Conservation (phyloP, 495 filamentous ascomycete genomes). For the Penicillium cosmopolitanum region DNA sequence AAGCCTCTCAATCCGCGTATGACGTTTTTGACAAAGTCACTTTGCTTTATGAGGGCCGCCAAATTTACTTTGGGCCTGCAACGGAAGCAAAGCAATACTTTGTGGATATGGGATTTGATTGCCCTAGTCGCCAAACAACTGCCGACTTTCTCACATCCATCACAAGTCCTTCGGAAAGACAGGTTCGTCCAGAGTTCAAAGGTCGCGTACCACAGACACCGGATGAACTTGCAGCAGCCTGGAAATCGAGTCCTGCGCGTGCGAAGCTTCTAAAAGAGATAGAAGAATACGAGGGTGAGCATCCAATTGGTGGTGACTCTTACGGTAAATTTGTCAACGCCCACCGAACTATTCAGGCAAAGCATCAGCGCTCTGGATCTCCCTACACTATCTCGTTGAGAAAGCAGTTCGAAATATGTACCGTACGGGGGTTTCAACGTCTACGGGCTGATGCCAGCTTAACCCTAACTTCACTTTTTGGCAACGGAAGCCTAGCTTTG, state of each 20-base stretch:
- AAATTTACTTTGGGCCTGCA: constrained; percentile 6
- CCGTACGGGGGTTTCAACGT: constrained; percentile 44
- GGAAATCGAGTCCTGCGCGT: constrained; percentile 50
- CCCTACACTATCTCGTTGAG: constrained; percentile 45
- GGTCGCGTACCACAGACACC: constrained; percentile 64
- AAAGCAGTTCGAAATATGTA: constrained; percentile 45
- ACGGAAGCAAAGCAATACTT: constrained; percentile 57
- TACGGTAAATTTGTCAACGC: constrained; percentile 23
- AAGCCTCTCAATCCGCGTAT: constrained; percentile 82
- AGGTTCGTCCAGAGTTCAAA: constrained; percentile 59
- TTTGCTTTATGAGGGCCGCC: constrained; percentile 62
- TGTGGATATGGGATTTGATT: constrained; percentile 54
- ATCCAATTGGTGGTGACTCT: constrained; percentile 23
- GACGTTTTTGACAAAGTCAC: constrained; percentile 60
- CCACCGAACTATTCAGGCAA: constrained; percentile 26
- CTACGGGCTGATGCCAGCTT: constrained; percentile 68
- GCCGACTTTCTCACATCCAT: constrained; percentile 73
- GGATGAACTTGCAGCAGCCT: constrained; percentile 63
- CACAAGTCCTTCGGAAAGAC: constrained; percentile 62
- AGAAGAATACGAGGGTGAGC: constrained; percentile 40
- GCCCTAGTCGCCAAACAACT: constrained; percentile 44
- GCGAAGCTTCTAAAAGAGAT: constrained; percentile 49
- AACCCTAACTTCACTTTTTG: constrained; percentile 66
- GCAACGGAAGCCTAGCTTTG: too few species aligned
- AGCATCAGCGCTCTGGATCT: constrained; percentile 27